Percentiles rank a stretch among this genome's conserved stretches.
phyloP scores from a whole-genome alignment of 495 filamentous ascomycete genomes.

The Trichocladium uniseriatum region DNA sequence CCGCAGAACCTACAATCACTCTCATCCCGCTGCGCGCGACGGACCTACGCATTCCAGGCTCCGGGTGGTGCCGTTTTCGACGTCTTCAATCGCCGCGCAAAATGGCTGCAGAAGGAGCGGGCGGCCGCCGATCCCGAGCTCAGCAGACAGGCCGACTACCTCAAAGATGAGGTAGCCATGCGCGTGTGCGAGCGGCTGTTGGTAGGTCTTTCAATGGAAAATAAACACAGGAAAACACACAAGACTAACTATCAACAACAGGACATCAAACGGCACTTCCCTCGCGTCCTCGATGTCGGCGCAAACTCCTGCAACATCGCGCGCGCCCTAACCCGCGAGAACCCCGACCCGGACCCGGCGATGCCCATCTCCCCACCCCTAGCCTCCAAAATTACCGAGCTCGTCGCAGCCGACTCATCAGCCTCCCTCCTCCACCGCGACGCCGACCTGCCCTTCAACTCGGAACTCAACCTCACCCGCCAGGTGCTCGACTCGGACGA shows the following conservation, averaged over 20 bases:
- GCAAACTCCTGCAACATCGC: conserved; percentile 96
- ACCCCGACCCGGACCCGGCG: conserved; percentile 49
- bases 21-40: conserved; percentile 15
- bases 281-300: conserved; percentile 81
- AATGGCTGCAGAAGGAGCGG: conserved; percentile 85
- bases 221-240: not conserved
- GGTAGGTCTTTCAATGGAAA: conserved; percentile 34
- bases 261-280: conserved; percentile 86
- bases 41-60: conserved; percentile 66
- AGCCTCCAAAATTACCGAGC: conserved; percentile 52
- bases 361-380: conserved; percentile 51
- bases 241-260: conserved; percentile 23
- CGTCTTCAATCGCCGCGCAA: conserved; percentile 82
- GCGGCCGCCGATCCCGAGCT: conserved; percentile 59
- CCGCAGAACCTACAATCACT: conserved; percentile 8
- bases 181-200: conserved; percentile 81
- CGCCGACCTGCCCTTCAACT: conserved; percentile 68
- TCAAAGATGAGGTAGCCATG: conserved; percentile 82
- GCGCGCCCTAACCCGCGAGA: conserved; percentile 58
- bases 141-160: conserved; percentile 76
- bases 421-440: conserved; percentile 73
- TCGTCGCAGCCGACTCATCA: conserved; percentile 77
- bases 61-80: conserved; percentile 67
- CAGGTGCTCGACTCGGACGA: conserved; percentile 62
- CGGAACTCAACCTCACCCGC: conserved; percentile 59